Conservation (phyloP, 768 basidiomycete genomes). For the Suillus alpinus region DNA sequence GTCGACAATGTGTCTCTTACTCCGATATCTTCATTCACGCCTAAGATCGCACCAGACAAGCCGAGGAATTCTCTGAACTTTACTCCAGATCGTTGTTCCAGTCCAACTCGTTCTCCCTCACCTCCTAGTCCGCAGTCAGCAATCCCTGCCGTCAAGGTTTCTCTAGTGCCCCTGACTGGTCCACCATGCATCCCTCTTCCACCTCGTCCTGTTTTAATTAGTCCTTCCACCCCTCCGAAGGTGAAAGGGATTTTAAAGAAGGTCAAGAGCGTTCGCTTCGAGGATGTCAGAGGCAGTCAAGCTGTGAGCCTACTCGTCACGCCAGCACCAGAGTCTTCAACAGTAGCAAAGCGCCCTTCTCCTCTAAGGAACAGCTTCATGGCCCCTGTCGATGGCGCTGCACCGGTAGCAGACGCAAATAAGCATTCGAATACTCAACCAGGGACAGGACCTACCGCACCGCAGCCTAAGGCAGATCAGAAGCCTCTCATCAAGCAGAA, state of each 20-base stretch:
- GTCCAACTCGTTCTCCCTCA: neutral
- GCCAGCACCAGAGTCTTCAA: neutral
- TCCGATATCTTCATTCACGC: neutral
- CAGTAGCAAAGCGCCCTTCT: slow-evolving; percentile 7
- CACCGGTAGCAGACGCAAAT: neutral
- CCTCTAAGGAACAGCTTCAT: slow-evolving; percentile 6
- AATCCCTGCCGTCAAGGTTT: neutral
- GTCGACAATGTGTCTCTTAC: neutral
- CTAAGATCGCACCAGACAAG: neutral
- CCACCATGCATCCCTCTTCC: slow-evolving; percentile 22
- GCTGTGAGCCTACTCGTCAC: neutral
- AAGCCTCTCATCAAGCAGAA: neutral
- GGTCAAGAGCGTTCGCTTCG: slow-evolving; percentile 39
- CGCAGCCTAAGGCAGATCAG: neutral
- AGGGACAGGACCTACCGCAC: neutral
- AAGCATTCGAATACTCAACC: neutral
- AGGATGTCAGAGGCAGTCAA: slow-evolving; percentile 14
- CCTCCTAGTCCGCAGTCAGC: slow-evolving; percentile 16
- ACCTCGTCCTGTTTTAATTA: slow-evolving; percentile 21
- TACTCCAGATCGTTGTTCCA: slow-evolving; percentile 14
- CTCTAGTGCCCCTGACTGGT: neutral
- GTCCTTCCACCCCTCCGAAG: slow-evolving; percentile 25
- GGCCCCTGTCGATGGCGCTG: neutral
- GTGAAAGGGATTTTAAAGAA: slow-evolving; percentile 39
- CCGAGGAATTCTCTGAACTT: slow-evolving; percentile 4